Evolutionary conservation across 208 protist genomes (phyloP).

Genomic region (Trypanosoma conorhini): DNA sequence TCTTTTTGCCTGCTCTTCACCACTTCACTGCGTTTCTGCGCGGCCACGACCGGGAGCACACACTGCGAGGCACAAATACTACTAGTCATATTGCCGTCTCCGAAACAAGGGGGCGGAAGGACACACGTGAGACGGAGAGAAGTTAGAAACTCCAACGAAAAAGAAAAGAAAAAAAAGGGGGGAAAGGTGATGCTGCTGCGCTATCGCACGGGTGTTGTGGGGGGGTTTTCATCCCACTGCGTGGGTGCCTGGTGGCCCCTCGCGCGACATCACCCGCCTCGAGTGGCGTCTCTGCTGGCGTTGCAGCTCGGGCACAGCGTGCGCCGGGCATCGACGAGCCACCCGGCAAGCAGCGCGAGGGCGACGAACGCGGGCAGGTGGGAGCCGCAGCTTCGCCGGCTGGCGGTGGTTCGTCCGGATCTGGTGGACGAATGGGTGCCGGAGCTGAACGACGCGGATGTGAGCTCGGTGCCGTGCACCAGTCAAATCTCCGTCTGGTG

Average conservation of each 20-base stretch:
- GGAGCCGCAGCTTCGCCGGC: conserved; percentile 31
- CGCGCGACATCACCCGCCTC: neutral
- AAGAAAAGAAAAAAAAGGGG: neutral
- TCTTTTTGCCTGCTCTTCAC: conserved; percentile 3
- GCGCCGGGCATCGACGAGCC: neutral
- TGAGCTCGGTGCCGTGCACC: conserved; percentile 42
- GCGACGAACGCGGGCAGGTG: neutral
- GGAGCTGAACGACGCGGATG: conserved; percentile 75
- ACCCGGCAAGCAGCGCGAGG: neutral
- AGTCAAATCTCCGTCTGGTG: conserved; percentile 33
- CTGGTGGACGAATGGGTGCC: conserved; percentile 81
- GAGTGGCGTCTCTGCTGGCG: neutral
- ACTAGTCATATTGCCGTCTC: neutral
- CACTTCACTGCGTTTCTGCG: neutral
- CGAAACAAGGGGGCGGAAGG: conserved; percentile 10
- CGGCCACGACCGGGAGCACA: neutral
- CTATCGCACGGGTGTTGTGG: neutral
- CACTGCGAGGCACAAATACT: neutral
- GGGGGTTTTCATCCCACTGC: neutral
- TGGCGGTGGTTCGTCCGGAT: conserved; percentile 74
- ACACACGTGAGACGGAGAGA: conserved; percentile 18
- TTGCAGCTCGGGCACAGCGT: neutral
- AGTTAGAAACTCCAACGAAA: neutral
- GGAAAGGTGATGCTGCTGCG: conserved; percentile 32
- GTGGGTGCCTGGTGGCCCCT: neutral